phyloP scores from a whole-genome alignment of 148 eudicot genomes.

The Rhododendron molle region DNA sequence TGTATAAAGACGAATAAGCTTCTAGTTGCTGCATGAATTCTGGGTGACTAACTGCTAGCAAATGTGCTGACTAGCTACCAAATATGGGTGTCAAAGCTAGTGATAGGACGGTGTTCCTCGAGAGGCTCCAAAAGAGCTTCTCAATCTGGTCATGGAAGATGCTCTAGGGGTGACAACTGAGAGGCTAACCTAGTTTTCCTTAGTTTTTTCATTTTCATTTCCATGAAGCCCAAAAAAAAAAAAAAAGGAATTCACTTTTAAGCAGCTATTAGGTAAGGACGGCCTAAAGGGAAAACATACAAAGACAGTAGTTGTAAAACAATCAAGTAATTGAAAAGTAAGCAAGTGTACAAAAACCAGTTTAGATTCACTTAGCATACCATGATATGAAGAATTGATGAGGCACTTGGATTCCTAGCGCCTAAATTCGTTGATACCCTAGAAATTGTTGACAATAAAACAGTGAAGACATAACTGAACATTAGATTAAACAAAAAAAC shows the following conservation, averaged over 20 bases:
- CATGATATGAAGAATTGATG: conserved; percentile 30
- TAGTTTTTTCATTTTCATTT: neutral
- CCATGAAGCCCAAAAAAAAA: neutral
- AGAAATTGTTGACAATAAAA: conserved; percentile 7
- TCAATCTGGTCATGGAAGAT: neutral
- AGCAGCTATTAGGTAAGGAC: neutral
- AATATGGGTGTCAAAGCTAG: neutral
- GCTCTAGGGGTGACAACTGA: neutral
- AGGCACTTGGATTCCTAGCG: conserved; percentile 20
- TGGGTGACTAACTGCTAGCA: neutral
- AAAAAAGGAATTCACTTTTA: neutral
- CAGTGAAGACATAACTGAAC: neutral
- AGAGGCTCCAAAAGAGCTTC: neutral
- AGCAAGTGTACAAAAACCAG: neutral
- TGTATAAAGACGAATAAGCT: neutral
- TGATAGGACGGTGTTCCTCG: neutral
- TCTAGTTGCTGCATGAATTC: neutral
- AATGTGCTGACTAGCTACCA: neutral
- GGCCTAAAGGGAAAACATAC: neutral
- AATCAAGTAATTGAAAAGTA: neutral
- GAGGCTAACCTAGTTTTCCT: neutral
- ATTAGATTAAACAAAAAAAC: neutral
- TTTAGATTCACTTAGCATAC: conserved; percentile 28
- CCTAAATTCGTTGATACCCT: conserved; percentile 30
- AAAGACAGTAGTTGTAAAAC: neutral